A percentile compares a stretch with the other conserved stretches of the same genome.
phyloP scores from a whole-genome alignment of 2,329 filamentous ascomycete species.

The Verticillium zaregamsianum region DNA sequence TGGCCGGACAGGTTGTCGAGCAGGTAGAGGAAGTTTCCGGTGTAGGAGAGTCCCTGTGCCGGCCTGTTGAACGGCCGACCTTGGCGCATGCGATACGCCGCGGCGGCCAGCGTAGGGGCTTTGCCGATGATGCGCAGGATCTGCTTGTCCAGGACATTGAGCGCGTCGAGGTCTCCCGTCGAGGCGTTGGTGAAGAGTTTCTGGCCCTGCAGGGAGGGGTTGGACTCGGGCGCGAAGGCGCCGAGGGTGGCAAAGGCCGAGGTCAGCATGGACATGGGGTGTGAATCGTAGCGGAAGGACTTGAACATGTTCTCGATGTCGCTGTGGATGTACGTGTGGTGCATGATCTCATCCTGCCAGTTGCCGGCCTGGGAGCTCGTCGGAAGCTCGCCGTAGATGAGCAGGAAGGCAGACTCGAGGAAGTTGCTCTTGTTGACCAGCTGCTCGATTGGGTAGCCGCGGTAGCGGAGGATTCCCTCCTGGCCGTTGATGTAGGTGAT shows the following conservation, averaged over 20 bases:
- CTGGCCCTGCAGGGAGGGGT: slow-evolving; percentile 44
- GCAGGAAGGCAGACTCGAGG: slow-evolving; percentile 44
- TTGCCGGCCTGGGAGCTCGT: slow-evolving; percentile 31
- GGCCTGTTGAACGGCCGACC: slow-evolving; percentile 47
- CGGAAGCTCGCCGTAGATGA: slow-evolving; percentile 48
- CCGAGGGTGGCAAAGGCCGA: slow-evolving; percentile 45
- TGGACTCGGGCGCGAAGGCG: slow-evolving; percentile 45
- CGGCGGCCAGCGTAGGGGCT: slow-evolving; percentile 44
- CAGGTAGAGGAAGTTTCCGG: slow-evolving; percentile 52
- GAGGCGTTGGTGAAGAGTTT: slow-evolving; percentile 45
- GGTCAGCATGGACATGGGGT: slow-evolving; percentile 48
- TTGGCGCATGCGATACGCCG: slow-evolving; percentile 48
- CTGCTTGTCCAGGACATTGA: slow-evolving; percentile 44
- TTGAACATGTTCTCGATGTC: slow-evolving; percentile 47
- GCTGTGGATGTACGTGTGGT: slow-evolving; percentile 45
- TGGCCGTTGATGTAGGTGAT: slow-evolving; percentile 51
- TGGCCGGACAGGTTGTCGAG: slow-evolving; percentile 44
- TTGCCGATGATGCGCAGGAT: slow-evolving; percentile 49
- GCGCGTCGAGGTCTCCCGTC: slow-evolving; percentile 32
- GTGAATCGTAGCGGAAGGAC: slow-evolving; percentile 46
- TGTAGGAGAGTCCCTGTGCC: slow-evolving; percentile 42
- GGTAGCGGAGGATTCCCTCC: slow-evolving; percentile 47
- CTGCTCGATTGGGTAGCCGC: slow-evolving; percentile 48
- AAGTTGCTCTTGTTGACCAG: slow-evolving; percentile 44
- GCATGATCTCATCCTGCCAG: slow-evolving; percentile 46